phyloP scores from a whole-genome alignment of 2,329 filamentous ascomycete genomes.

The Sodiomyces alkalinus region DNA sequence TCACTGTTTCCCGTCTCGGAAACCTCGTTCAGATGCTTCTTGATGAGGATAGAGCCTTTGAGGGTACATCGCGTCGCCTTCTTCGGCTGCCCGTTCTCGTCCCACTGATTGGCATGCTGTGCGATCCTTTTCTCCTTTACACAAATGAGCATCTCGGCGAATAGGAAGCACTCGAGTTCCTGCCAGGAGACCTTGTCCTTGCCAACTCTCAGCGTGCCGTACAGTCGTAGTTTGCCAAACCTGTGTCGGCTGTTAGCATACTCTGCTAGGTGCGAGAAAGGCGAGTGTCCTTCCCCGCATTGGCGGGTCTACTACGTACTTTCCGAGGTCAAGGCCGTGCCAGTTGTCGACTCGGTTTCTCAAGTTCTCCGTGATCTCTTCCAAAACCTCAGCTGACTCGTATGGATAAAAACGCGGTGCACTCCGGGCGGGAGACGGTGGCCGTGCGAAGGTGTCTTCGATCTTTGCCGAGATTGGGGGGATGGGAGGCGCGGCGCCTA shows the following conservation, averaged over 20 bases:
- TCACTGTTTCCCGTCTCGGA: conserved; percentile 45
- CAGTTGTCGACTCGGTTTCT: conserved; percentile 89
- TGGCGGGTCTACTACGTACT: conserved; percentile 27
- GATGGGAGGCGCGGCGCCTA: conserved; percentile 37
- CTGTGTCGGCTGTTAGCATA: too few species aligned
- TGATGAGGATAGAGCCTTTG: conserved; percentile 95
- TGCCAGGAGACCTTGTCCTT: conserved; percentile 97
- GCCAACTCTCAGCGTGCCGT: conserved; percentile 80
- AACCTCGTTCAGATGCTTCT: conserved; percentile 90
- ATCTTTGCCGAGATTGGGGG: conserved; percentile 25
- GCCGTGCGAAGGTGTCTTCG: conserved; percentile 38
- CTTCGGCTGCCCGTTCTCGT: conserved; percentile 38
- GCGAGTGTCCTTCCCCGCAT: conserved; percentile 13
- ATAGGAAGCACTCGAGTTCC: conserved; percentile 91
- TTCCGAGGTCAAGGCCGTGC: conserved; percentile 87
- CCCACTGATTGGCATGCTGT: conserved; percentile 46
- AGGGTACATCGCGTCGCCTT: conserved; percentile 69
- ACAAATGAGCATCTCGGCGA: conserved; percentile 98
- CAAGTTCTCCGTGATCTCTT: conserved; percentile 75
- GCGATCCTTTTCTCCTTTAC: conserved; percentile 87
- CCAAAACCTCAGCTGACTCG: conserved; percentile 61
- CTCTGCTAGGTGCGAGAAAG: too few species aligned
- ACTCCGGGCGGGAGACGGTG: conserved; percentile 43
- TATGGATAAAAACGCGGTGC: conserved; percentile 51
- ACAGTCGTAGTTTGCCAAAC: conserved; percentile 82